Evolutionary conservation across 2,329 filamentous ascomycete genomes (phyloP).

Genomic region (Ambrosiella xylebori): DNA sequence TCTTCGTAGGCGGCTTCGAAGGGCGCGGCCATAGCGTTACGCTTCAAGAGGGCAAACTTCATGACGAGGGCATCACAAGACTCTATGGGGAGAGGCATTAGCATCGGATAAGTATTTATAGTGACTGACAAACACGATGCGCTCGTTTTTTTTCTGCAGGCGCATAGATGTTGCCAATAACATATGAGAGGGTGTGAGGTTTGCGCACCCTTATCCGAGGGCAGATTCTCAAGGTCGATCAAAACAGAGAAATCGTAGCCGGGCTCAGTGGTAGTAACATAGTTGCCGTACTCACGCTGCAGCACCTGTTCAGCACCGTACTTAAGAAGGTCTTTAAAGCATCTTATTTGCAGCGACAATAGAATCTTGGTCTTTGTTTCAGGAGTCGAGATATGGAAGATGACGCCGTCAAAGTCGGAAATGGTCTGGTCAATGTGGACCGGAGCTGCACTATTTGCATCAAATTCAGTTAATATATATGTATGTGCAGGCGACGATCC

Average conservation of each 20-base stretch:
- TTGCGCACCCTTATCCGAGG: slow-evolving; percentile 51
- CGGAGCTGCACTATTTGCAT: slow-evolving; percentile 44
- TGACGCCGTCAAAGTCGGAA: slow-evolving; percentile 97
- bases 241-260: slow-evolving; percentile 93
- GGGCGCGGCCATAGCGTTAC: slow-evolving; percentile 95
- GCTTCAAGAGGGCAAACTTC: slow-evolving; percentile 81
- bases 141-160: background rate
- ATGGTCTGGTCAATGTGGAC: slow-evolving; percentile 92
- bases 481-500: background rate
- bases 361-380: slow-evolving; percentile 87
- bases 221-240: slow-evolving; percentile 76
- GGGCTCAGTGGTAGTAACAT: slow-evolving; percentile 70
- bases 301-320: slow-evolving; percentile 89
- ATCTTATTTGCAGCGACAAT: slow-evolving; percentile 87
- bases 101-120: background rate
- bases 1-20: slow-evolving; percentile 96
- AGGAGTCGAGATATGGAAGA: slow-evolving; percentile 94
- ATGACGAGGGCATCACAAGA: slow-evolving; percentile 71
- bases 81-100: slow-evolving; percentile 31
- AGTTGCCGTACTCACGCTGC: slow-evolving; percentile 83
- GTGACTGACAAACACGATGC: background rate
- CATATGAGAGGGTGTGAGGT: background rate
- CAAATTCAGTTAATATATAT: background rate
- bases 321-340: slow-evolving; percentile 77
- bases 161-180: background rate